Conservation (phyloP, 306 rosid genomes). For the Sphenostylis stenocarpa region DNA sequence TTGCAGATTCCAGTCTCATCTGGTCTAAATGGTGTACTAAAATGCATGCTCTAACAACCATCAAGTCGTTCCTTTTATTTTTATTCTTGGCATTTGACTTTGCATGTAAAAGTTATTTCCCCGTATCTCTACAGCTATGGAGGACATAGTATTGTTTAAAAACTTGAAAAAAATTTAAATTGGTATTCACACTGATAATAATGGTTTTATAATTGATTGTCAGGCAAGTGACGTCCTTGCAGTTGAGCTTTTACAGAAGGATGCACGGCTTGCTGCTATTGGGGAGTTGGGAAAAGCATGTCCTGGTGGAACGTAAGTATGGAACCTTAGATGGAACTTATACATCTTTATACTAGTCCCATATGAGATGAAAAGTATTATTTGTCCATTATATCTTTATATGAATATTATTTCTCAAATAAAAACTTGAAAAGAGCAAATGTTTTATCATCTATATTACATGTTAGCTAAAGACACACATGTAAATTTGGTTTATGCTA, state of each 20-base stretch:
- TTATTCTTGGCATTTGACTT: slow-evolving; percentile 7
- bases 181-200: neutral
- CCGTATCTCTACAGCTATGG: neutral
- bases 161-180: neutral
- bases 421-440: slow-evolving; percentile 2
- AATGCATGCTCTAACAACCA: neutral
- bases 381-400: neutral
- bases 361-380: slow-evolving; percentile 5
- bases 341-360: slow-evolving; percentile 8
- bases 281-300: slow-evolving; percentile 87
- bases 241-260: slow-evolving; percentile 94
- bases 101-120: neutral
- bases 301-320: slow-evolving; percentile 88
- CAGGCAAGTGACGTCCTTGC: slow-evolving; percentile 98
- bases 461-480: neutral
- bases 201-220: slow-evolving; percentile 31
- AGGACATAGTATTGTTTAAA: neutral
- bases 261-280: slow-evolving; percentile 79
- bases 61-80: neutral
- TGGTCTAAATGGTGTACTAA: neutral
- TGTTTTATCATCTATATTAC: neutral
- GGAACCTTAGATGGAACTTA: slow-evolving; percentile 17
- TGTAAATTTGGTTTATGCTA: neutral
- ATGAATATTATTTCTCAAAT: neutral
- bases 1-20: slow-evolving; percentile 10